Evolutionary conservation across 2,329 filamentous ascomycete species (phyloP), one percentile per base, ranked within the genome.

Genomic region (Pseudogymnoascus sp.): DNA sequence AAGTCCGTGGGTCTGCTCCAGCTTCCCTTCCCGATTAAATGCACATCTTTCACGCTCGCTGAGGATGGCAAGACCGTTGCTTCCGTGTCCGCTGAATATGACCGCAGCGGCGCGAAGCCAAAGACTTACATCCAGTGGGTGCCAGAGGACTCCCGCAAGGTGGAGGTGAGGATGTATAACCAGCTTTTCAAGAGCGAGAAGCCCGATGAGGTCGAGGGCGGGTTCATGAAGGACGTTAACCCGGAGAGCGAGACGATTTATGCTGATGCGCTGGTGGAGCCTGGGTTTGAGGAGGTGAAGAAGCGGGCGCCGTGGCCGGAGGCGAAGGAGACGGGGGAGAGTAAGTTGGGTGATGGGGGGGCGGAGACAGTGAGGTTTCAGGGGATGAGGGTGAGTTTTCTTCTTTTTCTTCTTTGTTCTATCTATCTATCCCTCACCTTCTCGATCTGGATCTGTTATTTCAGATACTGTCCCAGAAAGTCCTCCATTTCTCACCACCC

Each of bases 61-160:
- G 73, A 77, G 1, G 84, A 82, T 3, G 88, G 87, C 60, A 80
- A 81, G 63, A 52, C 45, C 10, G 82, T 93, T 45, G 86, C 79
- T 1, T 82, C 86, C 66, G 82, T 93, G 63, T 80, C 81, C 33
- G 88, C 87, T 12, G 80, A 81, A 18, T 86, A 86, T 61, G 87
- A 90, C 65, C 88, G 88, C 63, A 87, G 90, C 64, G 83, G 81
- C 15, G 86, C 87, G 71, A 83, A 85, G 69, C 85, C 88, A 42
- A 93, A 95, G 77, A 87, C 91, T 1, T 90, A 85, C 71, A 96
- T 97, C 72, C 92, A 96, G 72, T 97, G 93, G 93, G 89, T 96
- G 5, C 85, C 86, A 4, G 84, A 86, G 39, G 87, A 84, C 1
- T 82, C 87, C 0, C 80, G 80, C 12, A 85, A 85, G 67, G 87